Conservation (phyloP, 1,284 basidiomycete species). For the Pascua sp. region DNA sequence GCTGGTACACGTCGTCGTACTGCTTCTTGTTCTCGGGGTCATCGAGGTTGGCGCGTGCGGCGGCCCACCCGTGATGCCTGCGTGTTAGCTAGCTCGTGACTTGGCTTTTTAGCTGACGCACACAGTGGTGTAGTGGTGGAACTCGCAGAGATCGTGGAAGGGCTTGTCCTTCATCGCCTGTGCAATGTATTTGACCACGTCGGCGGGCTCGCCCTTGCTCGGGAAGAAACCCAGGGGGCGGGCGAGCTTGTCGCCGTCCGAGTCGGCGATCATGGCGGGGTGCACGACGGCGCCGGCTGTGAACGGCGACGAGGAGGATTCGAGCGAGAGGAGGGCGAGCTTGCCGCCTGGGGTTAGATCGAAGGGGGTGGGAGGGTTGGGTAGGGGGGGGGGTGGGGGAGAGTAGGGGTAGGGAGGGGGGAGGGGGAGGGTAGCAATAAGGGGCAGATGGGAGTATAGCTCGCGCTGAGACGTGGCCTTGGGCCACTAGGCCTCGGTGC, state of each 20-base stretch:
- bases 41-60: conserved; percentile 63
- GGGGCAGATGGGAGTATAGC: too few relatives aligned
- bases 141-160: conserved; percentile 26
- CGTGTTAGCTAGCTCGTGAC: conserved; percentile 1
- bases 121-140: conserved; percentile 42
- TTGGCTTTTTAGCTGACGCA: conserved; percentile 18
- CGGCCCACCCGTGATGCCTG: conserved; percentile 69
- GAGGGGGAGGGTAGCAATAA: too few relatives aligned
- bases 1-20: conserved; percentile 63
- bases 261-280: conserved; percentile 40
- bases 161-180: conserved; percentile 24
- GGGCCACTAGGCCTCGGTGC: too few relatives aligned
- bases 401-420: too few relatives aligned
- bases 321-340: conserved; percentile 30
- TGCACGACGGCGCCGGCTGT: conserved; percentile 35
- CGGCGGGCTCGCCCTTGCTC: conserved; percentile 36
- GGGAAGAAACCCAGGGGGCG: conserved; percentile 41
- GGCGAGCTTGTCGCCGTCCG: conserved; percentile 37
- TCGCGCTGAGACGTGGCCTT: too few relatives aligned
- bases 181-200: conserved; percentile 32
- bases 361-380: neutral
- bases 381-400: too few relatives aligned
- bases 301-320: conserved; percentile 19
- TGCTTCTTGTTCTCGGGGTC: conserved; percentile 63
- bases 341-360: conserved; percentile 35